Evolutionary conservation across 2,329 filamentous ascomycete species (phyloP).

Genomic region (Diaporthe citri): DNA sequence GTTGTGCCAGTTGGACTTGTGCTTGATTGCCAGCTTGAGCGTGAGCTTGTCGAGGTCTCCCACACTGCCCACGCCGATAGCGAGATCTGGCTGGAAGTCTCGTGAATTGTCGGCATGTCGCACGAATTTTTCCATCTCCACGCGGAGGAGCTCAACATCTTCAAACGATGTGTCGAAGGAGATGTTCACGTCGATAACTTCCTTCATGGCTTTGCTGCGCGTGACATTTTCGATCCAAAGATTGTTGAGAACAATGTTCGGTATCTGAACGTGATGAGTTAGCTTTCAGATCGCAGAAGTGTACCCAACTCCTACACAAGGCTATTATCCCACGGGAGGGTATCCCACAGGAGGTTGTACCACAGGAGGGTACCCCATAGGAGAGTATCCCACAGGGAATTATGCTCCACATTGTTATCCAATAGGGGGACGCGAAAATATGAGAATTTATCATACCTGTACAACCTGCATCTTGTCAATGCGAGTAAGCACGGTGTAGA

Average conservation of each 20-base stretch:
- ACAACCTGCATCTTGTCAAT: slow-evolving; percentile 84
- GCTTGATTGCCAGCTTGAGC: slow-evolving; percentile 85
- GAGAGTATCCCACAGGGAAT: too few relatives aligned
- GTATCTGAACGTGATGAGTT: slow-evolving; percentile 67
- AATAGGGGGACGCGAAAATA: background rate
- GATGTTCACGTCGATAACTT: slow-evolving; percentile 83
- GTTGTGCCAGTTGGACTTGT: slow-evolving; percentile 95
- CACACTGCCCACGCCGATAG: slow-evolving; percentile 82
- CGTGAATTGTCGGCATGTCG: slow-evolving; percentile 85
- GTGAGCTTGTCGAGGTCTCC: slow-evolving; percentile 90
- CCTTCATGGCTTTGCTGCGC: slow-evolving; percentile 91
- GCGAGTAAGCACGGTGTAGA: slow-evolving; percentile 92
- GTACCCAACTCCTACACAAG: background rate
- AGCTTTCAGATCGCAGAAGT: background rate
- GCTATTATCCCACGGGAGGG: too few relatives aligned
- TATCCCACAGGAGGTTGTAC: too few relatives aligned
- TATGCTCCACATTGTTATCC: background rate
- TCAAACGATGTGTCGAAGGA: slow-evolving; percentile 90
- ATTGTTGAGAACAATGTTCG: slow-evolving; percentile 92
- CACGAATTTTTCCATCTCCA: slow-evolving; percentile 89
- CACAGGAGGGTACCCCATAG: too few relatives aligned
- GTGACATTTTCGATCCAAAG: slow-evolving; percentile 97
- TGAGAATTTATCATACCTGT: slow-evolving; percentile 53
- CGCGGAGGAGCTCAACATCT: slow-evolving; percentile 86
- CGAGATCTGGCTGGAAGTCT: slow-evolving; percentile 89